Evolutionary conservation across 768 basidiomycete genomes (phyloP), one percentile per base, ranked within the genome.

Genomic region (Strobilomyces echinocephalus): DNA sequence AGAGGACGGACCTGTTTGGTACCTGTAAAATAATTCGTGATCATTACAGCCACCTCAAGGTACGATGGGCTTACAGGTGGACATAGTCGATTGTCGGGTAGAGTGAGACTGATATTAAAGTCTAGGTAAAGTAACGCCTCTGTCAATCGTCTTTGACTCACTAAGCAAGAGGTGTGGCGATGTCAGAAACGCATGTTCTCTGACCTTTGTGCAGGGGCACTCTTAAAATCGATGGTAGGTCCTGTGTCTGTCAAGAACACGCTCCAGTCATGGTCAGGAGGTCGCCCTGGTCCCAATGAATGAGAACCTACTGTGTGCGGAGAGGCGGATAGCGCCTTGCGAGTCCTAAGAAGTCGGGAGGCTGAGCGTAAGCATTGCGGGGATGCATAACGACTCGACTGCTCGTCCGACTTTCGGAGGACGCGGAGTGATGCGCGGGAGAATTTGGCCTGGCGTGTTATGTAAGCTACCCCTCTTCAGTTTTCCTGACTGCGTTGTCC

Each of bases 41-140:
- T 53, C 49, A 36, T 34, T 33, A 18, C 8, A 4, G 20, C 15
- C 18, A 39, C 5, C 10, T 41, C 8, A 31, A 47, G 24, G n/a
- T 43, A 58, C 9, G 24, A 30, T 26, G 12, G 24, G 67, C 83
- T 53, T 63, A 95, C 93, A 0, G 94, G 88, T 31, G 95, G 95
- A 69, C 94, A 95, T 7, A 97, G 72, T 50, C 94, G 74, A 69
- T 91, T 79, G 3, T 74, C 65, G 2, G 88, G 88, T 12, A 97
- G 69, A 4, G 72, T 60, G 1, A 95, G 60, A 31, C 72, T 71
- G 33, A 95, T 62, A 1, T 74, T 69, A 63, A 93, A 95, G 70
- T 95, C 91, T 28, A 83, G 76, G 56, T 76, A 72, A 30, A 95
- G 76, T 21, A 97, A 74, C 0, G 88, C 88, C 60, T 86, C 76